A percentile compares a stretch with the other conserved stretches of the same genome.
These are phyloP conservation scores for Wickerhamiella galacta DNA, from an alignment of 805 yeast genomes.

Conservation along the genomic window DNA sequence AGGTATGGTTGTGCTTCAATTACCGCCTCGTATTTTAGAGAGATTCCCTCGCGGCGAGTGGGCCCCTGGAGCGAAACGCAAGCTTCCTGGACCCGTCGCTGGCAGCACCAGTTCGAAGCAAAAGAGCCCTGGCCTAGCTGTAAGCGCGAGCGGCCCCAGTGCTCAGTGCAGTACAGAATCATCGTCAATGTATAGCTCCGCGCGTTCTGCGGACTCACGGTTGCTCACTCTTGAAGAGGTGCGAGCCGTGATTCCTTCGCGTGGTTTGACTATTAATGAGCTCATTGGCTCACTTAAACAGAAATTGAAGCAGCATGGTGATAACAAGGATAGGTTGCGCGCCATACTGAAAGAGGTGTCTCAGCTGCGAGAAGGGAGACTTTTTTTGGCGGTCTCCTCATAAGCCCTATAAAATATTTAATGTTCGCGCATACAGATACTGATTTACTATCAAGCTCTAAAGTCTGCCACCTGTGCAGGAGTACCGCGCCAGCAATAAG, in stretches of 20 bases:
- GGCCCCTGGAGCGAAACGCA: constrained; percentile 47
- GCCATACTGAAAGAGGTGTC: constrained; percentile 39
- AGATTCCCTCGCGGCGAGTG: constrained; percentile 71
- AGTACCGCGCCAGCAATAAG: constrained; percentile 71
- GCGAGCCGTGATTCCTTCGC: constrained; percentile 36
- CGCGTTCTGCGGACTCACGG: constrained; percentile 24
- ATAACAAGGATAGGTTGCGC: constrained; percentile 45
- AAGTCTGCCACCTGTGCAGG: too few species aligned
- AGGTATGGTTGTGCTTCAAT: constrained; percentile 46
- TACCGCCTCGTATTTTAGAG: constrained; percentile 40
- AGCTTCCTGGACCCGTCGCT: constrained; percentile 8
- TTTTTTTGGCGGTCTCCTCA: constrained; percentile 14
- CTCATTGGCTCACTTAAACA: constrained; percentile 43
- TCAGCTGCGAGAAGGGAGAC: constrained; percentile 32
- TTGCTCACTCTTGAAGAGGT: constrained; percentile 61
- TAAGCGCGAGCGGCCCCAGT: neutral
- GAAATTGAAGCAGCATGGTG: constrained; percentile 46
- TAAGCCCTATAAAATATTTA: too few species aligned
- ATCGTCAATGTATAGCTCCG: constrained; percentile 17
- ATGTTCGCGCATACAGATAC: too few species aligned
- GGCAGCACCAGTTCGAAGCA: too few species aligned
- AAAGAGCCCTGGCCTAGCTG: constrained; percentile 3
- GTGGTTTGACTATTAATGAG: constrained; percentile 37
- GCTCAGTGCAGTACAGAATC: constrained; percentile 6
- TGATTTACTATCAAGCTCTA: too few species aligned